Conservation (phyloP, 139 green algal genomes). For the Prasinococcaceae sp. region DNA sequence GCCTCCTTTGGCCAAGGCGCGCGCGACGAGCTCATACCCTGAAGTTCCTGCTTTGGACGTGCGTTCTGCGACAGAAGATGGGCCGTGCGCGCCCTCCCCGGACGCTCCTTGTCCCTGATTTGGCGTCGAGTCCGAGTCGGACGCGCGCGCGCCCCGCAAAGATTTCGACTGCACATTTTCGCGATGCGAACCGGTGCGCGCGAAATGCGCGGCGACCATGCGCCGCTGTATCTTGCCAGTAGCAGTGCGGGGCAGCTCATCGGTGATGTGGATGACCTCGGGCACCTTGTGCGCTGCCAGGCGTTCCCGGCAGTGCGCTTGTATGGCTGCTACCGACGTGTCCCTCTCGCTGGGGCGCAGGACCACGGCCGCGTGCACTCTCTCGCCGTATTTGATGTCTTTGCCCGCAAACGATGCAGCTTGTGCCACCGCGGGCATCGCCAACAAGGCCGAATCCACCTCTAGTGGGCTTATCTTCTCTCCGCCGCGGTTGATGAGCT, state of each 20-base stretch:
- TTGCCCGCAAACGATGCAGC: slow-evolving; percentile 64
- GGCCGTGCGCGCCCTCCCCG: no score
- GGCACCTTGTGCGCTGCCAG: slow-evolving; percentile 62
- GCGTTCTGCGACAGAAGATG: no score
- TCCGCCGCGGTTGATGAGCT: slow-evolving; percentile 56
- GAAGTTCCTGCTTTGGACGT: no score
- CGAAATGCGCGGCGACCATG: slow-evolving; percentile 46
- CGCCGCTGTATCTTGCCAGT: slow-evolving; percentile 74
- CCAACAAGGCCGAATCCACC: slow-evolving; percentile 56
- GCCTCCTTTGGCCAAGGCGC: no score
- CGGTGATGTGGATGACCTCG: slow-evolving; percentile 38
- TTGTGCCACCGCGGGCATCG: slow-evolving; percentile 53
- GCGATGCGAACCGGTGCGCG: no score
- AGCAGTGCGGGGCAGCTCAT: slow-evolving; percentile 55
- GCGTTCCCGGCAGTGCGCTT: slow-evolving; percentile 19
- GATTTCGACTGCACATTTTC: no score
- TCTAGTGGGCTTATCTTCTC: slow-evolving; percentile 43
- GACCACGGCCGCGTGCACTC: slow-evolving; percentile 61
- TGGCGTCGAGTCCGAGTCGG: no score
- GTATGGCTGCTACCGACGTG: slow-evolving; percentile 27
- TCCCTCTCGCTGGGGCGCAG: slow-evolving; percentile 20
- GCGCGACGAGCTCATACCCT: no score
- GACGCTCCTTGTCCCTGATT: no score
- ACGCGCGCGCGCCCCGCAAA: no score
- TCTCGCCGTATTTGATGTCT: slow-evolving; percentile 72